Evolutionary conservation across 108 stramenopile species (phyloP), one percentile per base, ranked within the genome.

Genomic region (Conticribra guillardii): DNA sequence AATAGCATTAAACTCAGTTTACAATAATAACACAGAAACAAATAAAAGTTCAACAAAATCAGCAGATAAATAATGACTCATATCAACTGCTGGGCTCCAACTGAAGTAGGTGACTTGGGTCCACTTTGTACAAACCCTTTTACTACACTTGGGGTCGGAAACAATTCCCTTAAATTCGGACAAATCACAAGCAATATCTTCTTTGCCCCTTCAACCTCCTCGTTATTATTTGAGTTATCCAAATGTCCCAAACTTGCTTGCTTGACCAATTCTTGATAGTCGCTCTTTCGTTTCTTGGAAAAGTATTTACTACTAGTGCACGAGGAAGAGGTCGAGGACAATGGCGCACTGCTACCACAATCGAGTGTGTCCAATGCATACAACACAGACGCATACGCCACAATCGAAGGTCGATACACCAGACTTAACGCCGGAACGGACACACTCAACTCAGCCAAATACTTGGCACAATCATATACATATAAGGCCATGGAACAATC

Each of bases 361-460:
- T 19, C 24, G 46, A 70, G 34, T 16, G 85, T 68, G 34, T 94
- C 93, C 83, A 94, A 72, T 3, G 87, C 80, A 33, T 85, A 78
- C 3, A 89, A 66, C 26, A 94, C 81, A 5, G 88, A 76, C 4
- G 88, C 85, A 55, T 86, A 88, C 4, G 90, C 88, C 46, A 94
- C 71, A 45, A 89, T 68, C 21, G 88, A 87, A 11, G 93, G 87
- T 26, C 69, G 74, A 54, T 84, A 77, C 3, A 67, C 60, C 27
- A 72, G 53, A 34, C 71, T 67, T 17, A 84, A 68, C 17, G 75
- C 84, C 28, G 82, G 84, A 45, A 87, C 82, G 19, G 90, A 94
- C 11, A 89, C 87, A 28, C 87, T 78, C 3, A 94, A 71, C 60
- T 94, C 93, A 0, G 88, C 74, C 0, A 94, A 67, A 73, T 94